A percentile compares a stretch with the other conserved stretches of the same genome.
Evolutionary conservation across 2,329 filamentous ascomycete genomes (phyloP).

Genomic region (Purpureocillium lavendulum): DNA sequence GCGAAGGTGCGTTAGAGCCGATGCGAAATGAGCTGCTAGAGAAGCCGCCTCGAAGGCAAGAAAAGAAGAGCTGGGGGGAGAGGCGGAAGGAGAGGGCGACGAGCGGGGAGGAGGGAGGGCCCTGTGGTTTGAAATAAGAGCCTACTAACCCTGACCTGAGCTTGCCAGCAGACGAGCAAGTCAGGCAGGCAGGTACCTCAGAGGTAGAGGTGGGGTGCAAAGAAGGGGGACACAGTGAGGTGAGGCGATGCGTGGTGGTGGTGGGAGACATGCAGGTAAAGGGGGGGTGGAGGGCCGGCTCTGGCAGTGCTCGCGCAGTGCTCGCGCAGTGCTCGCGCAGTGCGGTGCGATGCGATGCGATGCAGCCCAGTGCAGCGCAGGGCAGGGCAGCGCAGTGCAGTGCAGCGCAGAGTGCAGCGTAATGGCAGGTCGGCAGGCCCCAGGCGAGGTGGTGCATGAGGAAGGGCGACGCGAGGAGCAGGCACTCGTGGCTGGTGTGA

Average conservation of each 20-base stretch:
- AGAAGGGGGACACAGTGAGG: conserved; percentile 28
- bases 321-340: no score
- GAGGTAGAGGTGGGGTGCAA: conserved; percentile 25
- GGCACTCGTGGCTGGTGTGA: conserved; percentile 10
- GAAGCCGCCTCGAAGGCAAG: conserved; percentile 11
- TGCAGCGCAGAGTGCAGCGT: no score
- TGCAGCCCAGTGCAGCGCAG: no score
- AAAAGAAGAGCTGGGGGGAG: conserved; percentile 5
- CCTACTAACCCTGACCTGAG: background rate
- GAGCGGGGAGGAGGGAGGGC: conserved; percentile 15
- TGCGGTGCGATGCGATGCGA: no score
- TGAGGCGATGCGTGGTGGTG: conserved; percentile 22
- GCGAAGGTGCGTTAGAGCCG: conserved; percentile 32
- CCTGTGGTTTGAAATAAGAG: conserved; percentile 21
- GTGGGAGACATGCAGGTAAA: conserved; percentile 37
- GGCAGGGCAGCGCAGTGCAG: no score
- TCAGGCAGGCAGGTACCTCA: background rate
- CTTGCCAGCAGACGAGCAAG: background rate
- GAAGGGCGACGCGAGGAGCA: conserved; percentile 22
- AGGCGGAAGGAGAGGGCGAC: background rate
- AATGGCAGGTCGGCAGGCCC: no score
- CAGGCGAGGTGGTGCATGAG: no score
- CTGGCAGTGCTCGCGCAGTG: no score
- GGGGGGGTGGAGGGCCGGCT: conserved; percentile 15
- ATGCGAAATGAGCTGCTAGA: conserved; percentile 14